A percentile compares a stretch with the other conserved stretches of the same genome.
phyloP scores from a whole-genome alignment of 768 basidiomycete species.

The Boletus sensibilis region DNA sequence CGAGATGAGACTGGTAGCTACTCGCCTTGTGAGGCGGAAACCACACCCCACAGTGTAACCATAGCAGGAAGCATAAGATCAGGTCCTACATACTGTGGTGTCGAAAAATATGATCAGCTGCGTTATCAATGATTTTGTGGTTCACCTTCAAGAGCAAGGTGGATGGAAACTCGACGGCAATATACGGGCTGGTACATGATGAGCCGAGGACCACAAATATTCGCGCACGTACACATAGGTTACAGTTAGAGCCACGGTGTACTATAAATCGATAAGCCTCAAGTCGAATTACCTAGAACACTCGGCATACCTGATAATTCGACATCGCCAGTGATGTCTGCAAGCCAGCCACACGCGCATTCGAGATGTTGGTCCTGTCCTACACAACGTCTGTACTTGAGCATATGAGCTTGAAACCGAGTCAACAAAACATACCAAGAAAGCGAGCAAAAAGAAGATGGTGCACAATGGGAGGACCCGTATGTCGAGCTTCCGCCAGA shows the following conservation, averaged over 20 bases:
- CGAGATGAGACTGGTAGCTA: neutral
- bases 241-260: constrained; percentile 33
- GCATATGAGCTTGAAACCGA: neutral
- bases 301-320: constrained; percentile 26
- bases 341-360: constrained; percentile 61
- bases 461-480: constrained; percentile 49
- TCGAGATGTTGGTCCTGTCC: constrained; percentile 50
- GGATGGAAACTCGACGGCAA: constrained; percentile 56
- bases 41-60: constrained; percentile 63
- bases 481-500: constrained; percentile 51
- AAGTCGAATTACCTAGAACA: neutral
- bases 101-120: neutral
- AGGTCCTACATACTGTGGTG: constrained; percentile 43
- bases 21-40: constrained; percentile 57
- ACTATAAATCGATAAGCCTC: constrained; percentile 24
- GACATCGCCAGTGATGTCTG: constrained; percentile 45
- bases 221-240: constrained; percentile 24
- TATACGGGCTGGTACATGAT: constrained; percentile 40
- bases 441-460: constrained; percentile 49
- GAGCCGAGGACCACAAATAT: neutral
- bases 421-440: constrained; percentile 40
- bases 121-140: neutral
- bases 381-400: neutral
- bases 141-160: constrained; percentile 54
- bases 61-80: constrained; percentile 60